Conservation (phyloP, 1,284 basidiomycete species). For the Veloporphyrellus conicus region DNA sequence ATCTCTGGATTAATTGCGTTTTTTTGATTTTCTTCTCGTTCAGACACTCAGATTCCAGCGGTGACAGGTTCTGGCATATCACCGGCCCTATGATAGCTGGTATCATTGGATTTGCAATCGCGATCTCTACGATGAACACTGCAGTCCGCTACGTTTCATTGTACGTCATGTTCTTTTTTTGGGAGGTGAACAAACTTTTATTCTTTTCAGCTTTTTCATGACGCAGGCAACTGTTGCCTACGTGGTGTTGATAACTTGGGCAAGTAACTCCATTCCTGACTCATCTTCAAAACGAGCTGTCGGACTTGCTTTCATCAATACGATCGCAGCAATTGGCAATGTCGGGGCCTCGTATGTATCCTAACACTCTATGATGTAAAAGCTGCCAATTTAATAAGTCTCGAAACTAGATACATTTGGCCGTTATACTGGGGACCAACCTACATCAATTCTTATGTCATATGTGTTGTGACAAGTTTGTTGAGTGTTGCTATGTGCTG, state of each 20-base stretch:
- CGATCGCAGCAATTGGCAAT: constrained; percentile 51
- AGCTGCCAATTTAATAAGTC: not conserved
- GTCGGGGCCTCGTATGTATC: constrained; percentile 47
- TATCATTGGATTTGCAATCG: constrained; percentile 53
- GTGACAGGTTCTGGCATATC: constrained; percentile 51
- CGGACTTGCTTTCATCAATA: constrained; percentile 49
- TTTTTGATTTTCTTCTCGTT: not conserved
- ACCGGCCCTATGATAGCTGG: constrained; percentile 41
- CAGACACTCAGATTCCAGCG: constrained; percentile 51
- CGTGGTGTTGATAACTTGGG: constrained; percentile 49
- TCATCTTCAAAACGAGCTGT: constrained; percentile 51
- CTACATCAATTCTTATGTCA: constrained; percentile 38
- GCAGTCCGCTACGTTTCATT: constrained; percentile 50
- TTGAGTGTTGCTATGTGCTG: constrained; percentile 51
- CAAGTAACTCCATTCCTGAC: constrained; percentile 48
- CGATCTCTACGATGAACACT: constrained; percentile 49
- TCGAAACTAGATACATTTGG: constrained; percentile 41
- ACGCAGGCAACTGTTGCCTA: constrained; percentile 51
- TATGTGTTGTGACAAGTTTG: constrained; percentile 48
- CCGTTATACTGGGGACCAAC: constrained; percentile 36
- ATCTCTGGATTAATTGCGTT: not conserved
- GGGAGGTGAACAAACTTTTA: not conserved
- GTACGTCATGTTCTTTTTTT: constrained; percentile 22
- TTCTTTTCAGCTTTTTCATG: constrained; percentile 45
- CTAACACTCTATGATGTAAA: not conserved